A percentile compares a stretch with the other conserved stretches of the same genome.
Evolutionary conservation across 176 grass and related monocot species (phyloP).

Genomic region (Alloteropsis semialata): DNA sequence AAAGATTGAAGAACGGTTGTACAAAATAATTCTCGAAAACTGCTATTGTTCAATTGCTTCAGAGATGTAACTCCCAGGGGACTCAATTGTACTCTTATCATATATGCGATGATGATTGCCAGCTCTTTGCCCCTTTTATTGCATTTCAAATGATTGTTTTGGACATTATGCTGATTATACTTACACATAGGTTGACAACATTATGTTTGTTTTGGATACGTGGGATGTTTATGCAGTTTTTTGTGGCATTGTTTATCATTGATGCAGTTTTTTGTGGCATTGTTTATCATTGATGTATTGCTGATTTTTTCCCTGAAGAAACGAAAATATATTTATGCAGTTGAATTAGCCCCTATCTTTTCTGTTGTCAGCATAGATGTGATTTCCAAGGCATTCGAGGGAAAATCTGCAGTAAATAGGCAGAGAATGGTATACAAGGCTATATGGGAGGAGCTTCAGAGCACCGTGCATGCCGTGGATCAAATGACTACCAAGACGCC

Average conservation of each 20-base stretch:
- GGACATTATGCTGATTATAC: background rate
- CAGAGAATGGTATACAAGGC: slow-evolving; percentile 99
- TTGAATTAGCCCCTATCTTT: slow-evolving; percentile 2
- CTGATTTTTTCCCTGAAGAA: background rate
- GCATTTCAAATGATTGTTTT: background rate
- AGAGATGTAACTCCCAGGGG: too few relatives aligned
- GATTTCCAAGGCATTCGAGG: slow-evolving; percentile 82
- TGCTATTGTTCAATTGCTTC: background rate
- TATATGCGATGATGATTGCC: background rate
- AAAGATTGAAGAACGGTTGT: too few relatives aligned
- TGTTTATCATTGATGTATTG: background rate
- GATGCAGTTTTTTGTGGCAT: background rate
- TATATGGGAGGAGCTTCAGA: slow-evolving; percentile 96
- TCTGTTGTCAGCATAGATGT: slow-evolving; percentile 63
- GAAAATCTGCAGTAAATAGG: slow-evolving; percentile 77
- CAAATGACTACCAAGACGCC: slow-evolving; percentile 91
- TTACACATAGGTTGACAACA: background rate
- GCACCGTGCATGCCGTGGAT: slow-evolving; percentile 86
- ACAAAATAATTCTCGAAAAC: background rate
- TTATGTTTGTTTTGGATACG: background rate
- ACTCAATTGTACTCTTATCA: background rate
- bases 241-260: background rate
- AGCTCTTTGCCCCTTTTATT: background rate
- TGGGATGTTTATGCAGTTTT: background rate
- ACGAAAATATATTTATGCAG: background rate